These are phyloP conservation scores for Auricularia cornea DNA, from an alignment of 768 basidiomycete species.

Conservation along the genomic window DNA sequence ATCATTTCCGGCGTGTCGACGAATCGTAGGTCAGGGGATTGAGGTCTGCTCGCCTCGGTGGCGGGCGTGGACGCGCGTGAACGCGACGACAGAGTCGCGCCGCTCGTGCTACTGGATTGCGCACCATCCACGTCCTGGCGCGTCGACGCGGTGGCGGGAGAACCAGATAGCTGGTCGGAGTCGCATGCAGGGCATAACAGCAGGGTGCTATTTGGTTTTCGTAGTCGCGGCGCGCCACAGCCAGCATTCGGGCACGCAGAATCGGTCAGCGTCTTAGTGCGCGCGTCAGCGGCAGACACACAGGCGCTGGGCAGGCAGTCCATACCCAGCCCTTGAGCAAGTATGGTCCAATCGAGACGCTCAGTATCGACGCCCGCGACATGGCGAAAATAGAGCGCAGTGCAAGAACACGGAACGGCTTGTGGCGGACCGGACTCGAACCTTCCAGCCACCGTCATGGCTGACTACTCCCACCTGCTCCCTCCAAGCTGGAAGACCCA, in stretches of 20 bases:
- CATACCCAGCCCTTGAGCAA: conserved; percentile 74
- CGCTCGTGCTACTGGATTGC: conserved; percentile 26
- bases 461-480: conserved; percentile 51
- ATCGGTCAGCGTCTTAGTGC: conserved; percentile 48
- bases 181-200: conserved; percentile 5
- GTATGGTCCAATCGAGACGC: conserved; percentile 43
- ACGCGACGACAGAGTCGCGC: conserved; percentile 35
- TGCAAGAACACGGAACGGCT: too few relatives aligned
- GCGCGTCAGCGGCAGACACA: conserved; percentile 1
- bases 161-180: neutral
- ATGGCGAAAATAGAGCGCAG: neutral
- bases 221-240: conserved; percentile 58
- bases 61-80: conserved; percentile 70
- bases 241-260: conserved; percentile 44
- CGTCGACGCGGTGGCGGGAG: neutral
- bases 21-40: conserved; percentile 53
- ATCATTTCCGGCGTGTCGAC: conserved; percentile 56
- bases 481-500: conserved; percentile 89
- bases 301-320: conserved; percentile 3
- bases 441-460: neutral
- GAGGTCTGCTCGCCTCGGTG: conserved; percentile 59
- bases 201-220: conserved; percentile 39
- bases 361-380: neutral
- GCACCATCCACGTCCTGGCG: conserved; percentile 21
- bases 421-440: neutral